Base-by-base conservation (phyloP, 768 basidiomycete genomes). In the Tubosaeta sp. region DNA sequence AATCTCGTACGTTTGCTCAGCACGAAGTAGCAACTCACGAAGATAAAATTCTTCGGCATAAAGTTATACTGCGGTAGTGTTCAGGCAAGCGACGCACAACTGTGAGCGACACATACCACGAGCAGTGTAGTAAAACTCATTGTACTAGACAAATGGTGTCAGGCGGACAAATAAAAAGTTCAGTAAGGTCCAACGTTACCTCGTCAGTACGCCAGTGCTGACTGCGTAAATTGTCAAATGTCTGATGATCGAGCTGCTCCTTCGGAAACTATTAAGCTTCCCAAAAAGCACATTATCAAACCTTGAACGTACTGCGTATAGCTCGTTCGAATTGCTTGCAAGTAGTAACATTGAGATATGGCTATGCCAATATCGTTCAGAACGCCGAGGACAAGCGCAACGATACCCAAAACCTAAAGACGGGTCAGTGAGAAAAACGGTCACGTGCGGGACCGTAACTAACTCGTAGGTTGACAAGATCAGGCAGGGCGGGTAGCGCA, bases 141-240 rank as follows among this genome's bases (percentile, higher is more conserved):
- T 13, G 68, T 57, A 43, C 66, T 67, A 51, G 16, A 46, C 26
- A 43, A 11, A 46, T 37, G 25, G 19, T 19, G 33, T 61, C 38
- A 56, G 32, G 19, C 26, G 11, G 29, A 14, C 19, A 9, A 14
- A 43, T 39, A 35, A 25, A 11, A 46, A 35, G 12, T 33, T 13
- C 34, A 31, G 33, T 22, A 16, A 19, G 8, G 12, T 10, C 19
- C 4, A 39, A 57, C 53, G 46, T 11, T 59, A 80, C 84, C 81
- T 81, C n/a, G 85, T 86, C 34, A 88, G 48, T 6, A 72, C 69
- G 17, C 84, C 84, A 0, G 83, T 85, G 54, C 81, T 83, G 38
- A 86, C 67, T 14, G 84, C 82, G 52, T 84, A 84, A n/a, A 81
- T 59, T 8, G 72, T 80, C 29, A 86, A 66, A 3, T 60, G 73